Evolutionary conservation across 305 asterid species (phyloP).

Genomic region (Fraxinus ornus): DNA sequence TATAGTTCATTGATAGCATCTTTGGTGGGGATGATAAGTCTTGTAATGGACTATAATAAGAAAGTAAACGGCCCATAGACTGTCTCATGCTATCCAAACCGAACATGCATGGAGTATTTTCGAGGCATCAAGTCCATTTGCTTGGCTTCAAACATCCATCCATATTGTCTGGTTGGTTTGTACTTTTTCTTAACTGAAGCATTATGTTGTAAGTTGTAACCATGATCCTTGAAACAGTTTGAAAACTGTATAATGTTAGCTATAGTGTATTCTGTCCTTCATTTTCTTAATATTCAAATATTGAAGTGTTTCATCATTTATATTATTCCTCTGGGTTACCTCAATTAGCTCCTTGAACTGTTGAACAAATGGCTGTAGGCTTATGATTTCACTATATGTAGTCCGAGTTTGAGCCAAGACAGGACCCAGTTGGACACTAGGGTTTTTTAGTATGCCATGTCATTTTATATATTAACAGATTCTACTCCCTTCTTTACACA

Average conservation of each 20-base stretch:
- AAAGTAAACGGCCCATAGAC: too few species aligned
- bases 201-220: too few species aligned
- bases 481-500: too few species aligned
- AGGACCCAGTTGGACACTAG: background rate
- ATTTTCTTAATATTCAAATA: background rate
- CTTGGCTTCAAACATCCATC: background rate
- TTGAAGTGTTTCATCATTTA: background rate
- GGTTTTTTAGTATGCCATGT: too few species aligned
- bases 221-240: too few species aligned
- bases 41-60: background rate
- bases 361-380: background rate
- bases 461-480: too few species aligned
- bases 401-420: background rate
- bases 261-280: background rate
- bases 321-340: background rate
- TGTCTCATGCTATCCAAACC: background rate
- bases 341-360: background rate
- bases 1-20: slow-evolving; percentile 24
- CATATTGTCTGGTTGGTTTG: background rate
- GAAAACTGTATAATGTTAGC: too few species aligned
- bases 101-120: background rate
- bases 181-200: too few species aligned
- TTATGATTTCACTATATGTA: background rate
- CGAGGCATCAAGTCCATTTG: background rate
- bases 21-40: background rate